Evolutionary conservation across 139 green algal genomes (phyloP).

Genomic region (Volvox reticuliferus): DNA sequence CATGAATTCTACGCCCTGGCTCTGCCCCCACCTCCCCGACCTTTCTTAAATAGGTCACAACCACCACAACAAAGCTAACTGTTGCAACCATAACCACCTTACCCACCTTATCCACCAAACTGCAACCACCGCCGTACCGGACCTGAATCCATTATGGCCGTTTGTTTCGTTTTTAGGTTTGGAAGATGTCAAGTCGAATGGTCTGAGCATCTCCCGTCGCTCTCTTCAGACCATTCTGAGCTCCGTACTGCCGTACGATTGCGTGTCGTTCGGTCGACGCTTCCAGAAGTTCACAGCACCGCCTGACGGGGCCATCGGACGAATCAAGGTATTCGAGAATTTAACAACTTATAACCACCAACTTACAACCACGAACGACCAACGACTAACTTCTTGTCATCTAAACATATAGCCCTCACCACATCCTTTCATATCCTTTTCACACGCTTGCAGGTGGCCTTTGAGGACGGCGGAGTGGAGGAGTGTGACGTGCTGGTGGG

Average conservation of each 20-base stretch:
- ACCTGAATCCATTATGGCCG: too few species aligned
- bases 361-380: too few species aligned
- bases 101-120: too few species aligned
- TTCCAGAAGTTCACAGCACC: background rate
- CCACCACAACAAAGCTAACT: too few species aligned
- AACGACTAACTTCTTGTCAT: too few species aligned
- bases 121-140: background rate
- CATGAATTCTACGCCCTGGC: too few species aligned
- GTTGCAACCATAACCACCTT: too few species aligned
- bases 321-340: background rate
- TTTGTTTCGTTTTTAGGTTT: constrained; percentile 15
- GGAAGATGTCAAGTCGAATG: constrained; percentile 14
- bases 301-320: background rate
- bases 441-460: constrained; percentile 40
- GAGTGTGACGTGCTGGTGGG: constrained; percentile 90
- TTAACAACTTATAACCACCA: too few species aligned
- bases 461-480: constrained; percentile 75
- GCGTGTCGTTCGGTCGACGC: background rate
- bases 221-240: constrained; percentile 22
- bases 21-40: too few species aligned
- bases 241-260: background rate
- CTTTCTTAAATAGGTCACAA: too few species aligned
- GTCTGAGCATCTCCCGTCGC: constrained; percentile 14
- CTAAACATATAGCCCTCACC: too few species aligned
- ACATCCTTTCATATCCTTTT: background rate